Percentiles rank a stretch among this genome's conserved stretches.
Conservation (phyloP, 108 stramenopile genomes). For the Cyclostephanos tholiformis region DNA sequence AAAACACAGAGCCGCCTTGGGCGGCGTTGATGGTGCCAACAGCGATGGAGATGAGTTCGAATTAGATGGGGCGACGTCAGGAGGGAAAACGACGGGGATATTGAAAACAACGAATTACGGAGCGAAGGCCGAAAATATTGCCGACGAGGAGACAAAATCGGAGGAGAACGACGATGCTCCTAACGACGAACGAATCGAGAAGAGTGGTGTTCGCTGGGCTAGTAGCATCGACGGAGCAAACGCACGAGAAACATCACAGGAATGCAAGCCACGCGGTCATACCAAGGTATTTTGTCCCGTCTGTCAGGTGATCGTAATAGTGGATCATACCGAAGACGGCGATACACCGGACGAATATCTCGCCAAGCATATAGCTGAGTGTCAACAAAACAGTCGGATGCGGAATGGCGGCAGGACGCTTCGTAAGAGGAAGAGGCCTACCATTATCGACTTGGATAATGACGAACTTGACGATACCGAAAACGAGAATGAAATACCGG, state of each 20-base stretch:
- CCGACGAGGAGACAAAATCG: slow-evolving; percentile 4
- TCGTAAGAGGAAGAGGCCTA: slow-evolving; percentile 32
- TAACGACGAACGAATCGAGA: slow-evolving; percentile 1
- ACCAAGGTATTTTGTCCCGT: slow-evolving; percentile 52
- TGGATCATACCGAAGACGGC: slow-evolving; percentile 7
- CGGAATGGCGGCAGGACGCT: slow-evolving; percentile 25
- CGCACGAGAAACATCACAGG: not conserved
- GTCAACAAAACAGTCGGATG: slow-evolving; percentile 29
- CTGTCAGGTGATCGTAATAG: slow-evolving; percentile 40
- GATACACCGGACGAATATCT: slow-evolving; percentile 45
- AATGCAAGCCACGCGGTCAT: slow-evolving; percentile 3
- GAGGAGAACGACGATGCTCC: not conserved
- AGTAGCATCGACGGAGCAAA: not conserved
- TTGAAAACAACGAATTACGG: slow-evolving; percentile 9
- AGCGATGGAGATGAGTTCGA: slow-evolving; percentile 15
- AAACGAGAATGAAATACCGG: not conserved
- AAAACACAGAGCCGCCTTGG: slow-evolving; percentile 18
- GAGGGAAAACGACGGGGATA: not conserved
- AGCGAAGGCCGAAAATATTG: not conserved
- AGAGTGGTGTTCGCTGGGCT: slow-evolving; percentile 31
- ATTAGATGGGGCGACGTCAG: not conserved
- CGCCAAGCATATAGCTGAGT: slow-evolving; percentile 43
- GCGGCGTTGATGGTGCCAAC: slow-evolving; percentile 11
- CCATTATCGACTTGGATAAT: slow-evolving; percentile 22
- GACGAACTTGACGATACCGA: slow-evolving; percentile 19